A percentile compares a stretch with the other conserved stretches of the same genome.
phyloP scores from a whole-genome alignment of 2,329 filamentous ascomycete species.

The Thermothelomyces thermophilus region DNA sequence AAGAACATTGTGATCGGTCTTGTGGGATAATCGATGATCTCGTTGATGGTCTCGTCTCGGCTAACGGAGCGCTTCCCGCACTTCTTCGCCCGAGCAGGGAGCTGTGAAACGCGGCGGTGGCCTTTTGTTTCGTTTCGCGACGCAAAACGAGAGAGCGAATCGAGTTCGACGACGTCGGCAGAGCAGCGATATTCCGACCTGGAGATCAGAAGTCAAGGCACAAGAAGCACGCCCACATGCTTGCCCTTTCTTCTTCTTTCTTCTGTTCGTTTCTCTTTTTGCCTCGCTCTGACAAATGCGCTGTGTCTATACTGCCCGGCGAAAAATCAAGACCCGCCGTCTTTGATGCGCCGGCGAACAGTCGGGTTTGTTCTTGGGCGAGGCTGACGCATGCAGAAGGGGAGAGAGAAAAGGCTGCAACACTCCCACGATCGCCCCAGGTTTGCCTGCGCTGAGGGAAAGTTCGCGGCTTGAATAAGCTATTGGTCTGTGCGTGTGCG shows the following conservation, averaged over 20 bases:
- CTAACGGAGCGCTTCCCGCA: neutral
- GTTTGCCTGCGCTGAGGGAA: neutral
- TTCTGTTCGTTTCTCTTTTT: too few species aligned
- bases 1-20: conserved; percentile 76
- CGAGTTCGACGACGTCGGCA: neutral
- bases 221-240: conserved; percentile 9
- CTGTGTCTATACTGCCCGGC: neutral
- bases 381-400: conserved; percentile 14
- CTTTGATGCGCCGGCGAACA: neutral
- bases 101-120: neutral
- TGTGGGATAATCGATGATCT: too few species aligned
- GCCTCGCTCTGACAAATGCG: too few species aligned
- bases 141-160: neutral
- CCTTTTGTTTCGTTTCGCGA: neutral
- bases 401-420: neutral
- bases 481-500: conserved; percentile 20
- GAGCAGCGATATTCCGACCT: neutral
- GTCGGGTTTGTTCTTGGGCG: neutral
- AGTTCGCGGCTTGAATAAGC: conserved; percentile 11
- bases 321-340: neutral
- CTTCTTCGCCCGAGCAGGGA: too few species aligned
- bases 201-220: neutral
- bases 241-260: conserved; percentile 4
- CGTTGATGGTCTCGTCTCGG: too few species aligned
- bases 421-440: neutral